Evolutionary conservation across 805 yeast species (phyloP), one percentile per base, ranked within the genome.

Genomic region (Candida stauntonica): DNA sequence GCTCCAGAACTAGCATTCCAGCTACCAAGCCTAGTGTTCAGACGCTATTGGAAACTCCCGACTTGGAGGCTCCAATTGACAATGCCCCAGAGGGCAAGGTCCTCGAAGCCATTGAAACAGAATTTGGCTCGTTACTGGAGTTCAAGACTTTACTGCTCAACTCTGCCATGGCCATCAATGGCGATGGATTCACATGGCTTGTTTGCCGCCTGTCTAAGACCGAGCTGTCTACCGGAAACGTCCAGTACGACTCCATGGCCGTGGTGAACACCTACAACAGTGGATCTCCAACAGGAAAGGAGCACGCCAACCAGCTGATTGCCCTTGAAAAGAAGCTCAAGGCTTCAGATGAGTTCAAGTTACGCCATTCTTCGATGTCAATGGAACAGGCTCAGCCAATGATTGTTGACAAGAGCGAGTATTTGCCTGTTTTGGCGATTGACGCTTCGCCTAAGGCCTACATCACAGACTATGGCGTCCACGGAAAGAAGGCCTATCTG

Each of bases 141-240:
- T 81, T 93, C 57, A 73, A 83, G 50, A 75, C 84, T 2, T 70
- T 86, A 33, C 61, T 93, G 31, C 55, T 85, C 42, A 73, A 76
- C 41, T 78, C 93, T 1, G 86, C 91, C 9, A 63, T 68, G 35
- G 73, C 82, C 4, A 75, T 87, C 44, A 77, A 81, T 44, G 97
- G 98, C 35, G 91, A 86, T 60, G 99, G 99, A 3, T 79, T 73
- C 62, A 84, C 89, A 9, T 93, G 97, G 93, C 66, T 93, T 15
- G 81, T 88, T 17, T 94, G 91, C 8, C 63, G 68, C 44, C 55
- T 28, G 12, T 14, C 58, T 39, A 46, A 50, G 3, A 51, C 48
- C 15, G 45, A 46, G 24, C 54, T 55, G 7, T 41, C 44, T 46
- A 9, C 17, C 5, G 17, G n/a, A 9, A 20, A 29, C 5, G 29